These are phyloP conservation scores for Cladosporium sp. DNA, from an alignment of 2,329 filamentous ascomycete species.

Conservation along the genomic window DNA sequence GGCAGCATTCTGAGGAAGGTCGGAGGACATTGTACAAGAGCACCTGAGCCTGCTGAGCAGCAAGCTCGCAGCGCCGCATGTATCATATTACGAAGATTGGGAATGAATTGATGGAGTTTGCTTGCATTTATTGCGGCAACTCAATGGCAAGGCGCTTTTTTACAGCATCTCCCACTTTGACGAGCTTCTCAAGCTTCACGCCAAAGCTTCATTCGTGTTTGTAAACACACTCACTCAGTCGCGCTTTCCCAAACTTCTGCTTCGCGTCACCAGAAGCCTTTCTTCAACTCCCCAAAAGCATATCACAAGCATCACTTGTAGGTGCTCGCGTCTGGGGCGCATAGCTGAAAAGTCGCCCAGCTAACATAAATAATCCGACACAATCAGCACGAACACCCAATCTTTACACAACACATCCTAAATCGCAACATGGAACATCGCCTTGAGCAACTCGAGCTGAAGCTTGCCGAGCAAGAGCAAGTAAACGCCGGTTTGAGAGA, in stretches of 20 bases:
- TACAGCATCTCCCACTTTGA: neutral
- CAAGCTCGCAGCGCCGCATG: constrained; percentile 5
- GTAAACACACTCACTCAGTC: neutral
- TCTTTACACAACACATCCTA: neutral
- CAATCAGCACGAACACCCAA: neutral
- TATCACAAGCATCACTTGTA: neutral
- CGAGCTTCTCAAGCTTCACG: neutral
- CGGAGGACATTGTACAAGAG: neutral
- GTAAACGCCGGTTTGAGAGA: neutral
- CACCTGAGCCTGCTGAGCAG: neutral
- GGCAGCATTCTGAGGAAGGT: neutral
- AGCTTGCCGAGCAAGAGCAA: neutral
- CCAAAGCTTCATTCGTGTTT: neutral
- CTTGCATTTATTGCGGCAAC: neutral
- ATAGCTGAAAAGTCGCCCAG: neutral
- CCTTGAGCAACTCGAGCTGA: neutral
- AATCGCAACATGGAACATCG: neutral
- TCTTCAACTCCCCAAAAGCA: neutral
- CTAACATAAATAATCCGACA: neutral
- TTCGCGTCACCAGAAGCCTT: neutral
- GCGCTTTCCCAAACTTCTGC: neutral
- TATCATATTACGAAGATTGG: constrained; percentile 11
- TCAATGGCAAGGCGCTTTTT: neutral
- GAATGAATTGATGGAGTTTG: neutral
- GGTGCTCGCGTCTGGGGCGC: neutral